A percentile compares a stretch with the other conserved stretches of the same genome.
Conservation (phyloP, 768 basidiomycete species). For the Lactifluus piperatus region DNA sequence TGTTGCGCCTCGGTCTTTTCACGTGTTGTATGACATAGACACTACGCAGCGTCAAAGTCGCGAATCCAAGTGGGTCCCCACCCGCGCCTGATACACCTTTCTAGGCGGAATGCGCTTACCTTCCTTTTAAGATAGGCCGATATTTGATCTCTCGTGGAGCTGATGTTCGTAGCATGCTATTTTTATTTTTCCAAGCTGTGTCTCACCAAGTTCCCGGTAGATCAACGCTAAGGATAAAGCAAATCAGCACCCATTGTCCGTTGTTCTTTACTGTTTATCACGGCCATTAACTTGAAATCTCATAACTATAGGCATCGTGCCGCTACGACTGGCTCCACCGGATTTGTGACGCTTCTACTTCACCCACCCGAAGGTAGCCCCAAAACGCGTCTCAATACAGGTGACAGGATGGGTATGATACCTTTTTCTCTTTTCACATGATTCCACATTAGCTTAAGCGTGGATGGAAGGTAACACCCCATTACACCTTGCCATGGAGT, state of each 20-base stretch:
- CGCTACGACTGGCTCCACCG: slow-evolving; percentile 88
- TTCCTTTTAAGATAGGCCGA: slow-evolving; percentile 65
- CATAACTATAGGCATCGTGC: slow-evolving; percentile 69
- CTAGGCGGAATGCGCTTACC: not conserved
- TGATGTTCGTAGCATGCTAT: slow-evolving; percentile 55
- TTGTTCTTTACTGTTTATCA: not conserved
- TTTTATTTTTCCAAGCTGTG: slow-evolving; percentile 23
- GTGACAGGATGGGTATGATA: slow-evolving; percentile 60
- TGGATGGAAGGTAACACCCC: slow-evolving; percentile 75
- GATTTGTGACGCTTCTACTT: slow-evolving; percentile 81
- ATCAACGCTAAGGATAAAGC: slow-evolving; percentile 93
- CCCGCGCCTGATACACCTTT: not conserved
- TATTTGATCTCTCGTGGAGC: slow-evolving; percentile 81
- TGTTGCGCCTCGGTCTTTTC: not conserved
- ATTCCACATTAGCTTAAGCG: slow-evolving; percentile 4
- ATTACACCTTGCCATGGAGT: slow-evolving; percentile 95
- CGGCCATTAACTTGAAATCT: not conserved
- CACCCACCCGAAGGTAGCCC: slow-evolving; percentile 66
- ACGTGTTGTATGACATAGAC: slow-evolving; percentile 38
- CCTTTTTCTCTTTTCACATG: slow-evolving; percentile 7
- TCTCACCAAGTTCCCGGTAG: slow-evolving; percentile 38
- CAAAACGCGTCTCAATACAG: slow-evolving; percentile 81
- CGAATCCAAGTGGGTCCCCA: slow-evolving; percentile 54
- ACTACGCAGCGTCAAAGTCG: slow-evolving; percentile 91
- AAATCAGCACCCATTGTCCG: slow-evolving; percentile 84